These are phyloP conservation scores for Myxozyma sirexii DNA, from an alignment of 805 yeast species.

Conservation along the genomic window DNA sequence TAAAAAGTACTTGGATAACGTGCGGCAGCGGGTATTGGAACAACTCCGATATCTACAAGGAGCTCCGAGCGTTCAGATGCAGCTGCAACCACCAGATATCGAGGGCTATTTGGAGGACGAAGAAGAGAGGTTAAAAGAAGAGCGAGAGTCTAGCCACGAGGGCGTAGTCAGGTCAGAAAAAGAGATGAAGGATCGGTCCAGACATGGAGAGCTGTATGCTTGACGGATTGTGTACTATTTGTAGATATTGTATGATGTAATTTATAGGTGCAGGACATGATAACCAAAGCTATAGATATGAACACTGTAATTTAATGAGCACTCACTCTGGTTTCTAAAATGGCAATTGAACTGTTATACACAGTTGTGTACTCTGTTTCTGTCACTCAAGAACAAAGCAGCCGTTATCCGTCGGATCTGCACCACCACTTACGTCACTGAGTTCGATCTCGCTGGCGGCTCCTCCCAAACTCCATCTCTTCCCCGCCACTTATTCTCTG, in stretches of 20 bases:
- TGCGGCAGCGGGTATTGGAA: slow-evolving; percentile 74
- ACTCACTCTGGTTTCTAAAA: too few species aligned
- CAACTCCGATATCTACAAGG: slow-evolving; percentile 79
- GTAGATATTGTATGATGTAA: neutral
- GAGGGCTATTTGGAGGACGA: slow-evolving; percentile 46
- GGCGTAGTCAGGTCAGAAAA: slow-evolving; percentile 18
- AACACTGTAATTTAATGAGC: too few species aligned
- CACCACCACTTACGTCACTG: neutral
- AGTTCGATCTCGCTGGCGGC: too few species aligned
- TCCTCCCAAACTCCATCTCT: too few species aligned
- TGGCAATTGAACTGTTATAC: too few species aligned
- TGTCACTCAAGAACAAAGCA: neutral
- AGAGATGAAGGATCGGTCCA: slow-evolving; percentile 33
- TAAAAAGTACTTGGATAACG: slow-evolving; percentile 77
- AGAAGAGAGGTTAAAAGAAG: slow-evolving; percentile 44
- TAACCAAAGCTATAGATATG: too few species aligned
- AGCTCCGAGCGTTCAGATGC: slow-evolving; percentile 95
- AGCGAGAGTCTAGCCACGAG: slow-evolving; percentile 34
- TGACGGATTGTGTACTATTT: neutral
- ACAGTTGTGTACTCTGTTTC: too few species aligned
- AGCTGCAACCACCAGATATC: slow-evolving; percentile 75
- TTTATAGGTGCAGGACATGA: too few species aligned
- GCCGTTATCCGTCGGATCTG: neutral
- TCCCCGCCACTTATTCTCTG: neutral
- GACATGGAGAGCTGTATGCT: slow-evolving; percentile 34